Conservation (phyloP, 495 filamentous ascomycete genomes). For the Pseudomonodictys pantanalensis region DNA sequence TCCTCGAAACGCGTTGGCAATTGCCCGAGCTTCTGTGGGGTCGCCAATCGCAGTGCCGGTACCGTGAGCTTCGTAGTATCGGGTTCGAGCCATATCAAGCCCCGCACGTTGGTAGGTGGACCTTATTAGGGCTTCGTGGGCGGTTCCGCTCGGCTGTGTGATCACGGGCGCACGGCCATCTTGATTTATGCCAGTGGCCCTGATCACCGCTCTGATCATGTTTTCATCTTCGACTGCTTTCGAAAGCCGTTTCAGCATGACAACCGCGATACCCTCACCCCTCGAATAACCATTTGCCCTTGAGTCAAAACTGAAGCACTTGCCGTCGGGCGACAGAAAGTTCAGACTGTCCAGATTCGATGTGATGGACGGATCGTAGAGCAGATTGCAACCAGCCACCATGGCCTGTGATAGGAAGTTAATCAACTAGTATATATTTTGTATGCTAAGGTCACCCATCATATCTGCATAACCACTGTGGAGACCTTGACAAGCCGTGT, state of each 20-base stretch:
- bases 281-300: constrained; percentile 14
- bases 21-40: constrained; percentile 58
- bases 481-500: not conserved
- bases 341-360: not conserved
- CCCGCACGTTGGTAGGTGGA: not conserved
- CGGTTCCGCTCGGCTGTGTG: constrained; percentile 7
- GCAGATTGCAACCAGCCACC: not conserved
- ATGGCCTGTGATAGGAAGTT: not conserved
- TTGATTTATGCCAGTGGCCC: constrained; percentile 44
- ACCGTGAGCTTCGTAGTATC: constrained; percentile 25
- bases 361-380: not conserved
- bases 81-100: constrained; percentile 31
- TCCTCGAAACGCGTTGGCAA: constrained; percentile 38
- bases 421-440: too few species aligned
- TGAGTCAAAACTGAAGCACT: constrained; percentile 21
- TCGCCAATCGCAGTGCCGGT: constrained; percentile 42
- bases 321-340: constrained; percentile 13
- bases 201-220: constrained; percentile 46
- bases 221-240: constrained; percentile 38
- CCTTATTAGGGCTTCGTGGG: not conserved
- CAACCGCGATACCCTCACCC: constrained; percentile 11
- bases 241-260: constrained; percentile 38
- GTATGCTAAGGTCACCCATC: too few species aligned
- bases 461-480: not conserved
- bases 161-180: constrained; percentile 46